Conservation (phyloP, 176 grass and related monocot species). For the Neostapfia colusana region DNA sequence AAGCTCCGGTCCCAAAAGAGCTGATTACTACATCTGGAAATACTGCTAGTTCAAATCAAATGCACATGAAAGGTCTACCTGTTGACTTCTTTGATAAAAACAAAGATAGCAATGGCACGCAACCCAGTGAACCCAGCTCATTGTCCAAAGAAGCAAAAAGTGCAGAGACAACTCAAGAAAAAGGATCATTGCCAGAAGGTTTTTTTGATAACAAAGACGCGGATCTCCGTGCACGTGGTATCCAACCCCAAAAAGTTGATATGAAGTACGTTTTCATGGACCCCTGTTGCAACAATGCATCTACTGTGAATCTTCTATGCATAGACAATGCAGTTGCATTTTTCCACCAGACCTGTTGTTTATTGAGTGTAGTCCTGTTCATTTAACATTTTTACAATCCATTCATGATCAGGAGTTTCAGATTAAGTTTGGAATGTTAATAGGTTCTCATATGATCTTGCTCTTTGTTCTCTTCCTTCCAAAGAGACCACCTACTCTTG, state of each 20-base stretch:
- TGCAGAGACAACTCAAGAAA: slow-evolving; percentile 47
- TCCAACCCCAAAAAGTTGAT: slow-evolving; percentile 74
- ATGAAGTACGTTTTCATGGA: slow-evolving; percentile 55
- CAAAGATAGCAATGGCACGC: slow-evolving; percentile 25
- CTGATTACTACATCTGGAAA: slow-evolving; percentile 37
- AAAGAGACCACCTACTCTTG: neutral
- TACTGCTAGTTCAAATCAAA: slow-evolving; percentile 24
- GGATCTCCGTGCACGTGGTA: slow-evolving; percentile 86
- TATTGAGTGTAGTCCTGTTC: neutral
- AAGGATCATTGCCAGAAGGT: slow-evolving; percentile 79
- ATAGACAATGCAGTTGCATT: neutral
- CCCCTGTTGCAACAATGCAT: slow-evolving; percentile 13
- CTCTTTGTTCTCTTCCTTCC: neutral
- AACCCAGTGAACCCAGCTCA: slow-evolving; percentile 44
- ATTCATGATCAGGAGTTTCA: neutral
- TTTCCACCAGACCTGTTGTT: neutral
- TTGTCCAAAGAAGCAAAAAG: slow-evolving; percentile 32
- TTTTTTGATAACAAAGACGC: slow-evolving; percentile 99
- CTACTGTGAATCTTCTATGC: slow-evolving; percentile 6
- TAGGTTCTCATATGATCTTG: neutral
- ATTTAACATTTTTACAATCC: neutral
- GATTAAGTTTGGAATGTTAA: slow-evolving; percentile 11
- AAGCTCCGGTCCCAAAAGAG: slow-evolving; percentile 57
- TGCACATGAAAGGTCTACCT: slow-evolving; percentile 60
- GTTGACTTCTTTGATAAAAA: slow-evolving; percentile 64